phyloP scores from a whole-genome alignment of 140 eudicot genomes.

The Ambrosia hybrid region DNA sequence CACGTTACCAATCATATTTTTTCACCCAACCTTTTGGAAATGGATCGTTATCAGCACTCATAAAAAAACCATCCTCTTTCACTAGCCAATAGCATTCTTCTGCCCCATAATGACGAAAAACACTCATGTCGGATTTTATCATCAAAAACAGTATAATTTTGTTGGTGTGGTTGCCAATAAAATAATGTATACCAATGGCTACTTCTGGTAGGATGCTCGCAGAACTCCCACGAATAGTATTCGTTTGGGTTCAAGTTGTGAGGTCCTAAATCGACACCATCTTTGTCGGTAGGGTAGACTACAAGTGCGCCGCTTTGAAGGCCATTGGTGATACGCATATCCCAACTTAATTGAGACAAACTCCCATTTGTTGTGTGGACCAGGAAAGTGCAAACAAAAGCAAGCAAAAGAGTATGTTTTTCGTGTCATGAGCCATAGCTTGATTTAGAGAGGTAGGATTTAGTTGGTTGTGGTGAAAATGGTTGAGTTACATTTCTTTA shows the following conservation, averaged over 20 bases:
- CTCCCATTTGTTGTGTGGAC: conserved; percentile 13
- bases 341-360: conserved; percentile 7
- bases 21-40: conserved; percentile 25
- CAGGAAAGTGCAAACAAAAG: conserved; percentile 2
- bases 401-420: conserved; percentile 8
- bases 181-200: not conserved
- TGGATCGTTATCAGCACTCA: conserved; percentile 1
- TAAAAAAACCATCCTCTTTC: conserved; percentile 15
- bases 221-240: conserved; percentile 13
- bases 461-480: conserved; percentile 1
- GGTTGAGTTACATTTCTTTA: conserved; percentile 8
- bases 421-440: conserved; percentile 18
- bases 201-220: conserved; percentile 9
- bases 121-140: conserved; percentile 3
- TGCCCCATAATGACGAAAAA: not conserved
- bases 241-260: conserved; percentile 7
- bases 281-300: conserved; percentile 1
- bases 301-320: not conserved
- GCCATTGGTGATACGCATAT: conserved; percentile 11
- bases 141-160: conserved; percentile 17
- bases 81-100: conserved; percentile 23
- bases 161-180: conserved; percentile 12
- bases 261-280: not conserved
- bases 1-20: conserved; percentile 19
- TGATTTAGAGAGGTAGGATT: not conserved